Conservation (phyloP, 768 basidiomycete species). For the Tricholoma furcatifolium region DNA sequence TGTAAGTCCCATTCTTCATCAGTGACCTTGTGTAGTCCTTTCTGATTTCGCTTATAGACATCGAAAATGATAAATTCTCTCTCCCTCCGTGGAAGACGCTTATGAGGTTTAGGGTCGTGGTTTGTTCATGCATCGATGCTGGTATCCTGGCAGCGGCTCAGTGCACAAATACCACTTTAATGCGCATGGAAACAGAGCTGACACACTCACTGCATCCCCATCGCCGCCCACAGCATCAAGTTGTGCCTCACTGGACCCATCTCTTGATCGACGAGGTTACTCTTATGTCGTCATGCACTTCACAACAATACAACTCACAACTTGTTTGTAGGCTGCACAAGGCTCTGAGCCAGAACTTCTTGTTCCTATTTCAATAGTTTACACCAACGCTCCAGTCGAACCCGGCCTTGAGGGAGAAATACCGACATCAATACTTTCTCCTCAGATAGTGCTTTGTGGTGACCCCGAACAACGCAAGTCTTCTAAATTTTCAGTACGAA, state of each 20-base stretch:
- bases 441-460: constrained; percentile 51
- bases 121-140: constrained; percentile 47
- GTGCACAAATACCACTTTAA: constrained; percentile 41
- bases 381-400: constrained; percentile 22
- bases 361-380: constrained; percentile 49
- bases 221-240: constrained; percentile 24
- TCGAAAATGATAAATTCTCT: constrained; percentile 45
- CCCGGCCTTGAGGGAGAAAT: constrained; percentile 3
- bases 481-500: constrained; percentile 2
- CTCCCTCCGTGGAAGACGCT: constrained; percentile 46
- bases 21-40: background rate
- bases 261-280: constrained; percentile 49
- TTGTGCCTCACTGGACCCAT: constrained; percentile 51
- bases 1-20: constrained; percentile 30
- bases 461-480: constrained; percentile 48
- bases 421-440: constrained; percentile 22
- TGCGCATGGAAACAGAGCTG: constrained; percentile 38
- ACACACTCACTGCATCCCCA: constrained; percentile 38
- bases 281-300: background rate
- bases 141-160: constrained; percentile 41
- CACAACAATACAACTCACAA: background rate
- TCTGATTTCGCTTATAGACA: constrained; percentile 26
- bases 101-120: constrained; percentile 46
- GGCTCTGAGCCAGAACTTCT: constrained; percentile 51
- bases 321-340: constrained; percentile 43